Evolutionary conservation across 2,329 filamentous ascomycete species (phyloP).

Genomic region (Plectosphaerella cucumerina): DNA sequence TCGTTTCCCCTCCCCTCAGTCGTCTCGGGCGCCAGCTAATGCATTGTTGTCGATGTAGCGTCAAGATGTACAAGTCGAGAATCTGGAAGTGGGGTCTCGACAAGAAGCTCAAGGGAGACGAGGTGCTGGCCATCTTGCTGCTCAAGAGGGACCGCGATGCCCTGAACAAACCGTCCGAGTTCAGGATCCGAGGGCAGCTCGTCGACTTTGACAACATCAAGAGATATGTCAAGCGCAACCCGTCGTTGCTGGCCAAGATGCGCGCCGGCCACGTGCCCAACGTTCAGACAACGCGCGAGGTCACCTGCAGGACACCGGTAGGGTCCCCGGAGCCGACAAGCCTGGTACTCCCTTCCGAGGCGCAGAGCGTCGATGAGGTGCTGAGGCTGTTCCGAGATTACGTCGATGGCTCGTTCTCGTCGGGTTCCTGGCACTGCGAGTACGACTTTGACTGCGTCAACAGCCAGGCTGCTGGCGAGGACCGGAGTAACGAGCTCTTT

Average conservation of each 20-base stretch:
- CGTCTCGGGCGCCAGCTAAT: background rate
- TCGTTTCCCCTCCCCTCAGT: background rate
- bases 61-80: slow-evolving; percentile 39
- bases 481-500: slow-evolving; percentile 29
- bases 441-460: slow-evolving; percentile 24
- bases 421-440: slow-evolving; percentile 22
- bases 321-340: slow-evolving; percentile 17
- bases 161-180: slow-evolving; percentile 26
- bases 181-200: slow-evolving; percentile 31
- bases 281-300: slow-evolving; percentile 23
- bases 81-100: slow-evolving; percentile 37
- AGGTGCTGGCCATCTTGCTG: slow-evolving; percentile 33
- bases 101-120: slow-evolving; percentile 36
- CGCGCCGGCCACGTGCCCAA: slow-evolving; percentile 24
- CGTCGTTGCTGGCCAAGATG: slow-evolving; percentile 25
- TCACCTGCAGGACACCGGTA: slow-evolving; percentile 25
- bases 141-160: slow-evolving; percentile 31
- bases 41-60: slow-evolving; percentile 16
- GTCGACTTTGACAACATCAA: slow-evolving; percentile 34
- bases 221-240: slow-evolving; percentile 35
- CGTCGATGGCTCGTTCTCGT: slow-evolving; percentile 22
- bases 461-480: slow-evolving; percentile 7
- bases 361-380: slow-evolving; percentile 19
- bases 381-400: slow-evolving; percentile 23
- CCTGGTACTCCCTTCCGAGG: slow-evolving; percentile 16